These are phyloP conservation scores for Curvularia eragrostidis DNA, from an alignment of 2,329 filamentous ascomycete species.

Conservation along the genomic window DNA sequence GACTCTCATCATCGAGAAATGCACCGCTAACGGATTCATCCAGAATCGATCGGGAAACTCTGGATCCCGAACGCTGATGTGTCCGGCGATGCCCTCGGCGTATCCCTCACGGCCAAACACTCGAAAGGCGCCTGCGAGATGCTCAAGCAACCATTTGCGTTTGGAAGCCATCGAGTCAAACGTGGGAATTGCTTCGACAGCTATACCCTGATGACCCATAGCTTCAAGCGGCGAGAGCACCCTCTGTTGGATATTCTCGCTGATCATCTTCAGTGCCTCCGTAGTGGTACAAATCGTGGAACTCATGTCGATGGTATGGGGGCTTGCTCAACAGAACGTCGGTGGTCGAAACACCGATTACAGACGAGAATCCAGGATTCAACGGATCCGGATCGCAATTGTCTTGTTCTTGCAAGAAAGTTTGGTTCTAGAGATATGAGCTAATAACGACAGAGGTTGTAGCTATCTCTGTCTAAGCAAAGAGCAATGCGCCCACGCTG, in stretches of 20 bases:
- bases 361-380: not conserved
- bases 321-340: not conserved
- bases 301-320: not conserved
- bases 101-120: constrained; percentile 68
- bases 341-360: not conserved
- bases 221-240: not conserved
- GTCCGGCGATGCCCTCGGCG: constrained; percentile 69
- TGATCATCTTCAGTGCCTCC: not conserved
- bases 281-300: not conserved
- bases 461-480: not conserved
- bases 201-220: not conserved
- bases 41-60: constrained; percentile 65
- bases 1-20: constrained; percentile 68
- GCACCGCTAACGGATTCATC: constrained; percentile 68
- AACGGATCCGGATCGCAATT: not conserved
- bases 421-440: not conserved
- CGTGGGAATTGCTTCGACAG: constrained; percentile 3
- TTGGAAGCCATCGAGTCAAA: constrained; percentile 35
- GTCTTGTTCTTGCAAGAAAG: not conserved
- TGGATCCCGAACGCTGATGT: constrained; percentile 69
- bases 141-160: constrained; percentile 65
- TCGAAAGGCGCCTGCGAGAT: constrained; percentile 67
- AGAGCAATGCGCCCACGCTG: not conserved
- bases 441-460: not conserved
- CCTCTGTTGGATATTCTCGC: not conserved